phyloP scores from a whole-genome alignment of 169 alveolate genomes.

The Plasmodium falciparum region DNA sequence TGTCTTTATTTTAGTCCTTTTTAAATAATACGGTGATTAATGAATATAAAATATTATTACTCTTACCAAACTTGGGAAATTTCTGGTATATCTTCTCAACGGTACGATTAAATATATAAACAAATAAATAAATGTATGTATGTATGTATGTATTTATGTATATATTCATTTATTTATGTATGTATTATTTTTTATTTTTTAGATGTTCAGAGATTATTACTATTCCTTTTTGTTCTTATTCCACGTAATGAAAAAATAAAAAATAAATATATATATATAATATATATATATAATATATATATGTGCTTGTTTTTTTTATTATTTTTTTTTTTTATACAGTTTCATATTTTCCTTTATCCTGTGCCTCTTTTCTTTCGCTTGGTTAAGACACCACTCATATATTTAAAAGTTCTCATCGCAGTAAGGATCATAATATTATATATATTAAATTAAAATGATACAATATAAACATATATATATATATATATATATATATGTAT shows the following conservation, averaged over 20 bases:
- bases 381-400: conserved; percentile 57
- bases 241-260: conserved; percentile 16
- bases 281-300: background rate
- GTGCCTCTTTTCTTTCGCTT: conserved; percentile 61
- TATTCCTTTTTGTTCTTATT: conserved; percentile 56
- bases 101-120: conserved; percentile 19
- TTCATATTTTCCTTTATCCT: conserved; percentile 60
- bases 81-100: conserved; percentile 64
- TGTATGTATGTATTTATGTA: no score
- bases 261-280: no score
- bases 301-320: background rate
- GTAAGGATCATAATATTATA: background rate
- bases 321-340: conserved; percentile 16
- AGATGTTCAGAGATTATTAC: conserved; percentile 61
- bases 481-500: background rate
- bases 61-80: conserved; percentile 58
- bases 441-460: background rate
- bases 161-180: background rate
- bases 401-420: conserved; percentile 44
- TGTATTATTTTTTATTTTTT: background rate
- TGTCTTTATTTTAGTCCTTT: conserved; percentile 29
- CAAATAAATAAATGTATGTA: background rate
- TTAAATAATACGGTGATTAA: conserved; percentile 59
- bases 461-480: background rate
- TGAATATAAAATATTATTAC: conserved; percentile 41